These are phyloP conservation scores for Pisolithus orientalis DNA, from an alignment of 768 basidiomycete genomes.

Conservation along the genomic window DNA sequence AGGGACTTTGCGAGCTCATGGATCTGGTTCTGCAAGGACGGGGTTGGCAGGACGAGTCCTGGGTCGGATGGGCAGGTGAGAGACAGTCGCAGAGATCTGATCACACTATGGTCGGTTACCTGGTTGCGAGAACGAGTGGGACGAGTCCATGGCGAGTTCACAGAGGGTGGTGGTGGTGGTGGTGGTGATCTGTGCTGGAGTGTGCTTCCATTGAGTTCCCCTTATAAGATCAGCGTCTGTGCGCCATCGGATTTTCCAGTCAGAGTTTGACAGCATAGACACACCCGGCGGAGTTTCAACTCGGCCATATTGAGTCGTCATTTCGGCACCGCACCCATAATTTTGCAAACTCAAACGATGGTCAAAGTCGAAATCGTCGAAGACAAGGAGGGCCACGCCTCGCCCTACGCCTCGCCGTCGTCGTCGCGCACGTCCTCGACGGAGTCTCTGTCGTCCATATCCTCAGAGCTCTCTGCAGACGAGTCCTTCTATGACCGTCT, in stretches of 20 bases:
- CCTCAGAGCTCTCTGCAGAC: slow-evolving; percentile 63
- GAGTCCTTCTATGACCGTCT: slow-evolving; percentile 88
- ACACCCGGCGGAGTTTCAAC: slow-evolving; percentile 19
- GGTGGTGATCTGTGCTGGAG: too few relatives aligned
- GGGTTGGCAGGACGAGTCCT: slow-evolving; percentile 60
- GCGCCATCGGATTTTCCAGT: background rate
- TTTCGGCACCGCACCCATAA: slow-evolving; percentile 1
- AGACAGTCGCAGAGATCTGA: background rate
- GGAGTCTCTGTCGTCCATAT: slow-evolving; percentile 73
- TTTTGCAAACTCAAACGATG: slow-evolving; percentile 44
- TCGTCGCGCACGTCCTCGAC: slow-evolving; percentile 67
- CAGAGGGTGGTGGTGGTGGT: too few relatives aligned
- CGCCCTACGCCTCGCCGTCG: slow-evolving; percentile 69
- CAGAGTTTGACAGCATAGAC: slow-evolving; percentile 12
- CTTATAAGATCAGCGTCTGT: slow-evolving; percentile 5
- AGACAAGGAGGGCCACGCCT: slow-evolving; percentile 63
- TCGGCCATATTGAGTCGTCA: background rate
- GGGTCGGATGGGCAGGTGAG: slow-evolving; percentile 4
- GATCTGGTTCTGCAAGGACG: slow-evolving; percentile 73
- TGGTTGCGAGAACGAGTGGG: slow-evolving; percentile 30
- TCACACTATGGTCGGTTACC: slow-evolving; percentile 10
- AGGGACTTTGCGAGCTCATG: slow-evolving; percentile 76
- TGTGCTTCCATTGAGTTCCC: too few relatives aligned
- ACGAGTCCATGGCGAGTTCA: slow-evolving; percentile 23
- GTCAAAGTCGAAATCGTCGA: slow-evolving; percentile 92